phyloP scores from a whole-genome alignment of 2,329 filamentous ascomycete species.

The Arthrobotrys sphaeroides region DNA sequence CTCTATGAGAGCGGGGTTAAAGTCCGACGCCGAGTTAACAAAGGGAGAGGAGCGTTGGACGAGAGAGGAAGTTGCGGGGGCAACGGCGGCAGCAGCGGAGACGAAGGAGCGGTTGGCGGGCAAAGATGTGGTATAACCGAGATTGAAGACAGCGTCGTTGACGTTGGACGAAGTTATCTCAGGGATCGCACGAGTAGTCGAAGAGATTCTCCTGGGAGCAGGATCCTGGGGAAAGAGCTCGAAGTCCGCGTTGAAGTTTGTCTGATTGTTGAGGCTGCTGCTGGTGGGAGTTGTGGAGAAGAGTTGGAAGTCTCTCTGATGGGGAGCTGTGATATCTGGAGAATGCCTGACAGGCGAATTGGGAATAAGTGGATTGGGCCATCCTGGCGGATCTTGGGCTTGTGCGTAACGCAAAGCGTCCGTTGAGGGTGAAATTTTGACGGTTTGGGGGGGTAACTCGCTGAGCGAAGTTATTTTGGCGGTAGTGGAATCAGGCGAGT shows the following conservation, averaged over 20 bases:
- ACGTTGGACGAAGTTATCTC: not conserved
- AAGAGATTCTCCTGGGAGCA: slow-evolving; percentile 6
- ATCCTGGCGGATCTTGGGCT: slow-evolving; percentile 54
- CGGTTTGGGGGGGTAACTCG: slow-evolving; percentile 46
- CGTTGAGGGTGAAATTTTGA: slow-evolving; percentile 54
- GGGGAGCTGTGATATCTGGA: not conserved
- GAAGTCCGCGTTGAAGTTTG: slow-evolving; percentile 52
- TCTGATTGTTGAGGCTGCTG: no score
- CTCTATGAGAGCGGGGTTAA: slow-evolving; percentile 49
- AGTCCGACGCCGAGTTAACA: slow-evolving; percentile 30
- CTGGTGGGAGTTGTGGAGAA: not conserved
- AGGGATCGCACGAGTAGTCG: slow-evolving; percentile 42
- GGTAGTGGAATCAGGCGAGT: slow-evolving; percentile 42
- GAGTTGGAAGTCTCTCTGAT: slow-evolving; percentile 13
- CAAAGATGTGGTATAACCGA: slow-evolving; percentile 49
- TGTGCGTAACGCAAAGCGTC: slow-evolving; percentile 53
- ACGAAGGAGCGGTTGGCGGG: slow-evolving; percentile 39
- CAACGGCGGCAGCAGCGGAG: slow-evolving; percentile 9
- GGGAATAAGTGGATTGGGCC: slow-evolving; percentile 39
- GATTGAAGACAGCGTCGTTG: slow-evolving; percentile 52
- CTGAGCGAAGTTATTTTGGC: slow-evolving; percentile 53
- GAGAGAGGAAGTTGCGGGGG: no score
- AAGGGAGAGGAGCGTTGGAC: slow-evolving; percentile 50
- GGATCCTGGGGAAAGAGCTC: slow-evolving; percentile 48
- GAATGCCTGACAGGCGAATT: slow-evolving; percentile 36